phyloP scores from a whole-genome alignment of 1,139 yeast genomes.

The Saccharomyces hybrid region DNA sequence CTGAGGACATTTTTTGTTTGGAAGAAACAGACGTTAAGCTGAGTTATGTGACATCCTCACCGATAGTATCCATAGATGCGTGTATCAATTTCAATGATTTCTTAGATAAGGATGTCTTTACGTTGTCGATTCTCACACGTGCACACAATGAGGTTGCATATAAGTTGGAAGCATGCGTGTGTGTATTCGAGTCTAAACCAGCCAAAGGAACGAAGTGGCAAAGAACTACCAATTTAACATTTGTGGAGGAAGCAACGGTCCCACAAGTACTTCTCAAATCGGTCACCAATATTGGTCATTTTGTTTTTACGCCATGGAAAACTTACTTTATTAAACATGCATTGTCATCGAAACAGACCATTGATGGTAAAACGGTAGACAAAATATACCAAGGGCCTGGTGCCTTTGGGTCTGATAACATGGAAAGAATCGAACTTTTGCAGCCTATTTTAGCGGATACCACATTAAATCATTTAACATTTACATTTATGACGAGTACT shows the following conservation, averaged over 20 bases:
- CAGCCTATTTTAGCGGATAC: background rate
- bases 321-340: slow-evolving; percentile 12
- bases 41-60: background rate
- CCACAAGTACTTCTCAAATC: slow-evolving; percentile 6
- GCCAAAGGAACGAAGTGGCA: background rate
- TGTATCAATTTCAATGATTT: background rate
- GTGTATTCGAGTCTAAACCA: background rate
- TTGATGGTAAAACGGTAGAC: slow-evolving; percentile 7
- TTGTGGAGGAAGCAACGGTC: background rate
- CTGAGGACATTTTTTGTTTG: background rate
- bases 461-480: background rate
- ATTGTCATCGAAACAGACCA: slow-evolving; percentile 11
- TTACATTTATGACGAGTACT: background rate
- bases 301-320: slow-evolving; percentile 10
- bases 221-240: background rate
- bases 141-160: background rate
- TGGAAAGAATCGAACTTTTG: background rate
- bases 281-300: slow-evolving; percentile 14
- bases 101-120: background rate
- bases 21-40: background rate
- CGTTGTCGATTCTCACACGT: background rate
- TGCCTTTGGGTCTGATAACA: background rate
- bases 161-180: background rate
- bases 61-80: background rate
- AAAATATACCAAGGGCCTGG: background rate